phyloP scores from a whole-genome alignment of 2,329 filamentous ascomycete genomes.

The Aspergillus fijiensis region DNA sequence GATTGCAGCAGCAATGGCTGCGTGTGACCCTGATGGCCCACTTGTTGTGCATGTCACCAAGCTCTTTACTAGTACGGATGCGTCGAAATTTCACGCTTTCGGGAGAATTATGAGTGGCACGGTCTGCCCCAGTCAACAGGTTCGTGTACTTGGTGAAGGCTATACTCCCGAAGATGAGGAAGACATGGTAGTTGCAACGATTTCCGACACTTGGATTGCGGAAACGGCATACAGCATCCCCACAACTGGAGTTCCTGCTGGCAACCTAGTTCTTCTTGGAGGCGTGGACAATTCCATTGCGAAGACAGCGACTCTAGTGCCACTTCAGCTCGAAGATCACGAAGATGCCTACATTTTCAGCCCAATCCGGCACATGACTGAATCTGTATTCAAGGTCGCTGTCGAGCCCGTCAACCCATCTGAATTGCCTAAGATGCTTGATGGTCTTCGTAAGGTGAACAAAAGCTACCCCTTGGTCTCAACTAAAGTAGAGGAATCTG shows the following conservation, averaged over 20 bases:
- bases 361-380: slow-evolving; percentile 89
- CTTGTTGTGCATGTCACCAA: slow-evolving; percentile 92
- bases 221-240: slow-evolving; percentile 92
- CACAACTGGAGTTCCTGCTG: slow-evolving; percentile 87
- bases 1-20: slow-evolving; percentile 73
- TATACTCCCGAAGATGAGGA: slow-evolving; percentile 98
- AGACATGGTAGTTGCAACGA: slow-evolving; percentile 86
- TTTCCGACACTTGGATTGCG: slow-evolving; percentile 83
- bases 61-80: slow-evolving; percentile 84
- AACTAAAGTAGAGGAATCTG: slow-evolving; percentile 97
- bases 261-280: slow-evolving; percentile 86
- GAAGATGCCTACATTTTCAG: slow-evolving; percentile 96
- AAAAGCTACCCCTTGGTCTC: slow-evolving; percentile 95
- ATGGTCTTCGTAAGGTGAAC: slow-evolving; percentile 93
- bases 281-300: slow-evolving; percentile 98
- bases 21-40: slow-evolving; percentile 85
- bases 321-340: slow-evolving; percentile 74
- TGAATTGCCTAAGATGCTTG: slow-evolving; percentile 97
- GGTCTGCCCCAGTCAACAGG: slow-evolving; percentile 74
- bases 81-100: slow-evolving; percentile 86
- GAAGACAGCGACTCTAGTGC: slow-evolving; percentile 90
- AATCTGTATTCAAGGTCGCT: slow-evolving; percentile 95
- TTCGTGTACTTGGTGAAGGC: slow-evolving; percentile 89
- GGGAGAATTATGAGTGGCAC: slow-evolving; percentile 92
- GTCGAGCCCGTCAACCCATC: slow-evolving; percentile 98